Conservation (phyloP, 2,329 filamentous ascomycete genomes). For the Scedosporium aurantiacum region DNA sequence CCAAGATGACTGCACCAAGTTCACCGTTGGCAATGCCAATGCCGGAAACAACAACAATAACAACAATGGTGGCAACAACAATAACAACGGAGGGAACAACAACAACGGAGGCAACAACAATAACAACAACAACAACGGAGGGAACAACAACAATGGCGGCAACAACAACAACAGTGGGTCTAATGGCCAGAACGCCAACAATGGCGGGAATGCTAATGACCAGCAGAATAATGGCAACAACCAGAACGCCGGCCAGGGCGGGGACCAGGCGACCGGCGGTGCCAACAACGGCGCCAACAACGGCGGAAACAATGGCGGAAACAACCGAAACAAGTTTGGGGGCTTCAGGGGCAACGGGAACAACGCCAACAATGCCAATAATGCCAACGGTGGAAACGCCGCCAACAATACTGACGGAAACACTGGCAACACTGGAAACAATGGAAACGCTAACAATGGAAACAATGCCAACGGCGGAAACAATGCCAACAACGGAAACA, state of each 20-base stretch:
- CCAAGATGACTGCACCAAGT: constrained; percentile 54
- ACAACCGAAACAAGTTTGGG: constrained; percentile 8
- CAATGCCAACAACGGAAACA: constrained; percentile 1
- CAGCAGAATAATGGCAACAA: constrained; percentile 5
- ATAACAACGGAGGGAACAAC: constrained; percentile 11
- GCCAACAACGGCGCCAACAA: constrained; percentile 14
- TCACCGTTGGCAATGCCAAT: constrained; percentile 33
- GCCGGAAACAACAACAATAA: constrained; percentile 10
- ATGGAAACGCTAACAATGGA: constrained; percentile 3
- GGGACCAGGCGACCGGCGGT: constrained; percentile 8
- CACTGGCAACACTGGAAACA: constrained; percentile 12
- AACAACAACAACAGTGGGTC: constrained; percentile 6
- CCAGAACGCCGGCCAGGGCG: constrained; percentile 8
- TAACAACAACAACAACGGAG: constrained; percentile 8
- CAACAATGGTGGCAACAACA: constrained; percentile 10
- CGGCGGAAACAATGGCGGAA: constrained; percentile 8
- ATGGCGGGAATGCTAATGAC: constrained; percentile 1
- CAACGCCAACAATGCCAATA: constrained; percentile 8
- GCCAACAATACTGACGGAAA: constrained; percentile 5
- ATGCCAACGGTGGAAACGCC: constrained; percentile 8
- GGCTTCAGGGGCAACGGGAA: constrained; percentile 5
- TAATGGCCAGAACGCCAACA: constrained; percentile 9
- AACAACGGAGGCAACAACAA: constrained; percentile 9
- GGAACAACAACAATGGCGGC: constrained; percentile 8
- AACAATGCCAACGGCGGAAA: constrained; percentile 7